phyloP scores from a whole-genome alignment of 2,329 filamentous ascomycete species.

The Fusarium lyarnte region DNA sequence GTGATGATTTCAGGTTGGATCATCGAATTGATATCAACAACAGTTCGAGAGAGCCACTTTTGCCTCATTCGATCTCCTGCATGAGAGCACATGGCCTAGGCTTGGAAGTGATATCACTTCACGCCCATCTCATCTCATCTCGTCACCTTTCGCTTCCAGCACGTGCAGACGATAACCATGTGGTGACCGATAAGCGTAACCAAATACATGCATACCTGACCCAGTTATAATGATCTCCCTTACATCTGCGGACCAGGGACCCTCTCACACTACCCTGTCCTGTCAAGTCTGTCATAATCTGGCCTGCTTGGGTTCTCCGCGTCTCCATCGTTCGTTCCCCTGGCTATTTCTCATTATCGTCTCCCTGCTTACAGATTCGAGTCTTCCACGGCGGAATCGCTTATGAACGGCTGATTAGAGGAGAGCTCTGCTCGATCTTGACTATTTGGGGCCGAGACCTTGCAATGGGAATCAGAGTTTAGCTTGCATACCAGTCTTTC shows the following conservation, averaged over 20 bases:
- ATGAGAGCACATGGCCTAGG: slow-evolving; percentile 10
- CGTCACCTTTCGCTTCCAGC: slow-evolving; percentile 2
- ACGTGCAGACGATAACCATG: slow-evolving; percentile 17
- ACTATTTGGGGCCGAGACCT: slow-evolving; percentile 11
- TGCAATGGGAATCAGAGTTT: slow-evolving; percentile 21
- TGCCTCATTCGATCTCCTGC: background rate
- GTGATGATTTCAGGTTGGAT: background rate
- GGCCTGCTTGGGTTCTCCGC: slow-evolving; percentile 17
- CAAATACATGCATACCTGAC: background rate
- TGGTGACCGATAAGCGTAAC: slow-evolving; percentile 22
- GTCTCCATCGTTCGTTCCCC: slow-evolving; percentile 3
- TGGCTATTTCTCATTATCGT: slow-evolving; percentile 6
- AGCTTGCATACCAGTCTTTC: slow-evolving; percentile 35
- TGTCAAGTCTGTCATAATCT: background rate
- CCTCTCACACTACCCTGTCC: background rate
- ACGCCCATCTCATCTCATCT: background rate
- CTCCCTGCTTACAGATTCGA: slow-evolving; percentile 15
- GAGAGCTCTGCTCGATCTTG: background rate
- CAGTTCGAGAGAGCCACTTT: background rate
- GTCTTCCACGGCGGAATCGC: slow-evolving; percentile 4
- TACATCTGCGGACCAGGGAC: slow-evolving; percentile 1
- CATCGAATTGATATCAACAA: background rate
- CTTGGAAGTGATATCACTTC: slow-evolving; percentile 23
- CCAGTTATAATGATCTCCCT: slow-evolving; percentile 12
- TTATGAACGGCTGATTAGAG: background rate